Base-by-base conservation (phyloP, 2,329 filamentous ascomycete species). In the Ophiocordyceps polyrhachis-furcata region DNA sequence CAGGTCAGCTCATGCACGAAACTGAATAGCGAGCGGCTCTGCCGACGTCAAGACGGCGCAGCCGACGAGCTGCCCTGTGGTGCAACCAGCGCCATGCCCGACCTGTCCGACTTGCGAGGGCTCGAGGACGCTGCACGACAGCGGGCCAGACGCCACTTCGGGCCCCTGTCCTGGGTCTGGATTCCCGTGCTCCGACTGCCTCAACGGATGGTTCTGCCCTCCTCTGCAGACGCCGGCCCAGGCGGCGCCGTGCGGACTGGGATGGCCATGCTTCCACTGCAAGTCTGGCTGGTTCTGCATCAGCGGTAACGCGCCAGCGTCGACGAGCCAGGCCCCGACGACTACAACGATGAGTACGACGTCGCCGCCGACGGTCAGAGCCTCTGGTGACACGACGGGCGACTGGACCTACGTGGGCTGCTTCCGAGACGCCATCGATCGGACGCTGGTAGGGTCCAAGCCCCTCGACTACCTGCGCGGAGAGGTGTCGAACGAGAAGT, bases 401-500 rank as follows among this genome's bases (percentile, higher is more conserved):
- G 50, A 47, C 29, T 61, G 58, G 58, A 47, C 35, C 13, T 53
- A 59, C 44, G 32, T 61, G 11, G 58, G 58, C 15, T 61, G 58
- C 44, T 59, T 59, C 43, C 53, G 54, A 43, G 58, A 61, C 42
- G 47, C 46, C 8, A 47, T 53, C 9, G 48, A 48, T 21, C 48
- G 54, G 41, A 51, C 47, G 4, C 42, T 56, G 21, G 41, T 49
- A 11, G 52, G 53, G 23, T 44, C 50, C 12, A 51, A 52, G 19
- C 53, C 55, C 3, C 46, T 52, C 13, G 53, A 56, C 17, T 54
- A 52, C 41, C 47, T 58, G 8, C 50, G 47, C 12, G 54, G 54
- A 20, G 44, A 54, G 47, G 72, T 75, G 64, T 73, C 69, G 1
- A 62, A 71, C 4, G 58, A 64, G 45, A 61, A 54, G 42, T 76